Percentiles rank a stretch among this genome's conserved stretches.
Evolutionary conservation across 2,329 filamentous ascomycete species (phyloP).

Genomic region (Verticillium nonalfalfae): DNA sequence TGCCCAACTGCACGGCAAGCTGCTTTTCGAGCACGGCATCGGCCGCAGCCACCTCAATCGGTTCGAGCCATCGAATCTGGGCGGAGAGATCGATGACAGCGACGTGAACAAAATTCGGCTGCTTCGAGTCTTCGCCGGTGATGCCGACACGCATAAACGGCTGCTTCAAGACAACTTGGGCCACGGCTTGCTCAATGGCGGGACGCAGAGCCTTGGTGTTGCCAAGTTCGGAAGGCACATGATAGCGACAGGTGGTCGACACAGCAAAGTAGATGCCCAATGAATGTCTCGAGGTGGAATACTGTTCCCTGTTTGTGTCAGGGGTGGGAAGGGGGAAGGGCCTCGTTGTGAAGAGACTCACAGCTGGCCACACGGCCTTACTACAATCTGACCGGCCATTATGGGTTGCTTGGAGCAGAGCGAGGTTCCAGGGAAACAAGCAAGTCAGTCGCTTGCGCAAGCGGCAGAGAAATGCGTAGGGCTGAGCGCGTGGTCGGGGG

Average conservation of each 20-base stretch:
- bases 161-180: conserved; percentile 32
- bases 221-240: conserved; percentile 6
- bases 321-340: neutral
- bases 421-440: neutral
- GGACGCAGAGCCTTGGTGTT: conserved; percentile 1
- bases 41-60: conserved; percentile 12
- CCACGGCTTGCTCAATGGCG: conserved; percentile 30
- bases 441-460: neutral
- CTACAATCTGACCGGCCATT: neutral
- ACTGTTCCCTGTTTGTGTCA: conserved; percentile 30
- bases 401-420: too few species aligned
- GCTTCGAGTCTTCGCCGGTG: conserved; percentile 31
- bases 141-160: conserved; percentile 44
- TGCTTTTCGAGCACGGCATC: conserved; percentile 16
- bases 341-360: neutral
- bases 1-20: conserved; percentile 22
- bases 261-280: conserved; percentile 42
- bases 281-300: conserved; percentile 36
- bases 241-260: conserved; percentile 37
- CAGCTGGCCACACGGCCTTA: conserved; percentile 9
- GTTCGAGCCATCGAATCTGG: conserved; percentile 29
- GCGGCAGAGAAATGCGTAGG: neutral
- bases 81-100: conserved; percentile 33
- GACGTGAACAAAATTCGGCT: conserved; percentile 36
- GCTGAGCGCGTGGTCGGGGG: neutral